Percentiles rank a stretch among this genome's conserved stretches.
phyloP scores from a whole-genome alignment of 139 green algal genomes.

The Pedinophyceae sp. region DNA sequence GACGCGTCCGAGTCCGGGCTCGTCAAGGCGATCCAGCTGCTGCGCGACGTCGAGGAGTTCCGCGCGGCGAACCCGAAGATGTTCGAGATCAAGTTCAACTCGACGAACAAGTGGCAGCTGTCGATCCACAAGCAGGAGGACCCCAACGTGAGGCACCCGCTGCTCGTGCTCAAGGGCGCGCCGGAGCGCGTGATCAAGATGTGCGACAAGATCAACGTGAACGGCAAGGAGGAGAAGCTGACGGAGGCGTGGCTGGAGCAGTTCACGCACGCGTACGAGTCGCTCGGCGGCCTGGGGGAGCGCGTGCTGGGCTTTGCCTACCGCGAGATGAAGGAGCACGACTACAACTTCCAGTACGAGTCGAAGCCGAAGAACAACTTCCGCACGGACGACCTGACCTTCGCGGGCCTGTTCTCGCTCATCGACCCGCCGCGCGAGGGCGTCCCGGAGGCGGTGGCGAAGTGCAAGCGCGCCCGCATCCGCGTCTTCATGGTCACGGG shows the following conservation, averaged over 20 bases:
- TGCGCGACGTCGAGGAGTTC: slow-evolving; percentile 33
- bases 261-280: slow-evolving; percentile 22
- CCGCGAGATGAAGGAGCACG: slow-evolving; percentile 3
- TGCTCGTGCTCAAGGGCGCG: slow-evolving; percentile 39
- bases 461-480: slow-evolving; percentile 36
- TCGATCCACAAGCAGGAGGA: too few species aligned
- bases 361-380: slow-evolving; percentile 53
- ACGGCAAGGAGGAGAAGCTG: slow-evolving; percentile 27
- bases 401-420: slow-evolving; percentile 54
- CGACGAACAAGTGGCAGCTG: slow-evolving; percentile 74
- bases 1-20: slow-evolving; percentile 57
- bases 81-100: slow-evolving; percentile 90
- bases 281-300: slow-evolving; percentile 21
- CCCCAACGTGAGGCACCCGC: too few species aligned
- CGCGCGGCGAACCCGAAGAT: slow-evolving; percentile 41
- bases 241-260: slow-evolving; percentile 12
- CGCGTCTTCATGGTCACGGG: slow-evolving; percentile 67
- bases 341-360: slow-evolving; percentile 5
- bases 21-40: slow-evolving; percentile 47
- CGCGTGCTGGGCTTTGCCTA: slow-evolving; percentile 10
- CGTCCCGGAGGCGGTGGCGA: slow-evolving; percentile 47
- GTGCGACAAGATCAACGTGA: slow-evolving; percentile 24
- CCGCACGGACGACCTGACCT: slow-evolving; percentile 29
- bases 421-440: slow-evolving; percentile 62
- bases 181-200: slow-evolving; percentile 36